Conservation (phyloP, 371 early-diverging fungal species). For the Apophysomyces variabilis region DNA sequence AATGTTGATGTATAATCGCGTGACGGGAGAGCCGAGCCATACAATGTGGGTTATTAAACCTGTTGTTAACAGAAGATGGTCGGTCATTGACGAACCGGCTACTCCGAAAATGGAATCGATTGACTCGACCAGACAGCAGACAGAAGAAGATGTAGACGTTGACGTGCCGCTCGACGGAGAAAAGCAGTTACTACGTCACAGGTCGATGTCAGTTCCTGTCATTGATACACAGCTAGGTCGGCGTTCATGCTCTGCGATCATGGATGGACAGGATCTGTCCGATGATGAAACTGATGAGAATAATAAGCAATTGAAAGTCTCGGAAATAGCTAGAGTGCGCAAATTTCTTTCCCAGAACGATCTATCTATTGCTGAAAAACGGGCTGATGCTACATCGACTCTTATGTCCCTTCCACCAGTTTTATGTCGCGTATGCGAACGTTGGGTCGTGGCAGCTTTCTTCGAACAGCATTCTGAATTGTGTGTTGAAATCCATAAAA, state of each 20-base stretch:
- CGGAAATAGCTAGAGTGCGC: conserved; percentile 2
- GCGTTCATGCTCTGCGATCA: not conserved
- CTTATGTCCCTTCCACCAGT: conserved; percentile 44
- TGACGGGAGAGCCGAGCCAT: conserved; percentile 71
- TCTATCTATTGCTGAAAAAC: not conserved
- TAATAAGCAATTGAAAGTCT: not conserved
- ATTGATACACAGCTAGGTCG: conserved; percentile 2
- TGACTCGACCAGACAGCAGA: not conserved
- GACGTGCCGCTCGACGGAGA: not conserved
- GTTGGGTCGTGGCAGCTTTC: conserved; percentile 69
- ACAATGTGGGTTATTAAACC: conserved; percentile 88
- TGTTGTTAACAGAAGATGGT: conserved; percentile 26
- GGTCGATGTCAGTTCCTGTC: conserved; percentile 32
- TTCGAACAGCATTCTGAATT: conserved; percentile 79
- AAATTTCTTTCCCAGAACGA: not conserved
- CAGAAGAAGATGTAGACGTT: conserved; percentile 10
- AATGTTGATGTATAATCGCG: conserved; percentile 84
- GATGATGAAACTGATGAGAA: conserved; percentile 24
- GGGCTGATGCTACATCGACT: conserved; percentile 3
- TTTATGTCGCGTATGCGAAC: conserved; percentile 84
- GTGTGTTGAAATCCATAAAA: conserved; percentile 81
- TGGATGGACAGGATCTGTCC: not conserved
- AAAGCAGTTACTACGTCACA: conserved; percentile 16
- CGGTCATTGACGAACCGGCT: conserved; percentile 19
- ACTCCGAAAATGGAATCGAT: conserved; percentile 8